A percentile compares a stretch with the other conserved stretches of the same genome.
These are phyloP conservation scores for Tolypocladium endophyticum DNA, from an alignment of 2,329 filamentous ascomycete genomes.

Conservation along the genomic window DNA sequence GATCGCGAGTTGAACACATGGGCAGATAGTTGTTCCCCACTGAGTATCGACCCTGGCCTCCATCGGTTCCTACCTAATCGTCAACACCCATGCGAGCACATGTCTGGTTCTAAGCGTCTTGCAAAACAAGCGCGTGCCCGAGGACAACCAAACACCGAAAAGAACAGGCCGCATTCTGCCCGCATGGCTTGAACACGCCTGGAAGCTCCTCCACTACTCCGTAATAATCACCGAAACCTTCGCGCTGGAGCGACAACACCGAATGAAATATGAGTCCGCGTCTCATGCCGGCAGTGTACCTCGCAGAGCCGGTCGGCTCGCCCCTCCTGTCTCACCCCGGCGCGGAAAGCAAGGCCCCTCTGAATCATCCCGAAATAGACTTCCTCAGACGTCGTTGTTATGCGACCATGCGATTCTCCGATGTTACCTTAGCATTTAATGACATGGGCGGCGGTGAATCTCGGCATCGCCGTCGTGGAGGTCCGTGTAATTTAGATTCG, in stretches of 20 bases:
- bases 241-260: neutral
- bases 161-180: neutral
- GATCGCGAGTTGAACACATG: neutral
- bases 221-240: neutral
- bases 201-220: neutral
- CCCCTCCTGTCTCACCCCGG: neutral
- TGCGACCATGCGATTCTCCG: neutral
- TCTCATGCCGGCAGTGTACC: neutral
- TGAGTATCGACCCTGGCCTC: neutral
- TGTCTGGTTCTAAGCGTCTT: neutral
- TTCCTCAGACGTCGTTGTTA: neutral
- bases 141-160: neutral
- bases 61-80: neutral
- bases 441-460: neutral
- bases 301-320: neutral
- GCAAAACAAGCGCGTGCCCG: neutral
- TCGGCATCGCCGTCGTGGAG: neutral
- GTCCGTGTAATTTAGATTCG: neutral
- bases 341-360: neutral
- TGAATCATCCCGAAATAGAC: neutral
- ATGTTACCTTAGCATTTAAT: neutral
- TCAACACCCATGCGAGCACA: neutral
- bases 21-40: neutral
- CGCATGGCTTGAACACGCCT: neutral
- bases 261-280: neutral